Evolutionary conservation across 169 alveolate genomes (phyloP).

Genomic region (Eimeria maxima): DNA sequence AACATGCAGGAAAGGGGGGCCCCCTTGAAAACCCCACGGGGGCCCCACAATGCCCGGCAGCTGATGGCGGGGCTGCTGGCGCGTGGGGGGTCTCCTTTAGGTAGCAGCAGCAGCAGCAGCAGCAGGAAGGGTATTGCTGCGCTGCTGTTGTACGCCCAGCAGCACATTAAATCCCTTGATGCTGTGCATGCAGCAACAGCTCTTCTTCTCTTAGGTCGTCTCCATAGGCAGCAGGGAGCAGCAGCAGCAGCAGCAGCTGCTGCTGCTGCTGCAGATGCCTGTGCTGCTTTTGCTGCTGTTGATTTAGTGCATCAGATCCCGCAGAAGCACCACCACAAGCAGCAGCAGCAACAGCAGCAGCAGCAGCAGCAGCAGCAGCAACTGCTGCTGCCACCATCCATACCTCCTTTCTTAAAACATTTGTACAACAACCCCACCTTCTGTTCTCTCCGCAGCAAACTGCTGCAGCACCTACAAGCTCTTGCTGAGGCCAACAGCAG

Average conservation of each 20-base stretch:
- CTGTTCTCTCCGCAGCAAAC: conserved; percentile 34
- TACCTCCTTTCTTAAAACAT: not conserved
- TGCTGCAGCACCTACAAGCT: not conserved
- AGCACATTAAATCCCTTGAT: conserved; percentile 14
- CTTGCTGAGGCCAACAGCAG: conserved; percentile 8
- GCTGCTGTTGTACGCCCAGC: conserved; percentile 32
- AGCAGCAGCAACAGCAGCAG: conserved; percentile 37
- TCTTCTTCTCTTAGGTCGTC: conserved; percentile 13
- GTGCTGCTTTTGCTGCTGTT: too few relatives aligned
- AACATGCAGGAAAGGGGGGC: not conserved
- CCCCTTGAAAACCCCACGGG: not conserved
- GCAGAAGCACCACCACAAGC: not conserved
- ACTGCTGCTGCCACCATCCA: not conserved
- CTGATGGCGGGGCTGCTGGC: conserved; percentile 54
- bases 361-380: conserved; percentile 53
- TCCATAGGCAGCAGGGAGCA: not conserved
- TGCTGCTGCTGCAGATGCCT: not conserved
- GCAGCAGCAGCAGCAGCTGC: conserved; percentile 50
- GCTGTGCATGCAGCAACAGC: conserved; percentile 21
- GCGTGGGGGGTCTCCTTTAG: conserved; percentile 5
- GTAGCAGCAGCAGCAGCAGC: conserved; percentile 51
- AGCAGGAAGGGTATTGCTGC: conserved; percentile 2
- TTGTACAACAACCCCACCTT: conserved; percentile 16
- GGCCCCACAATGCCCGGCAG: conserved; percentile 55
- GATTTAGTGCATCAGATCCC: not conserved